phyloP scores from a whole-genome alignment of 78 protist species.

The Parvularia atlantis region DNA sequence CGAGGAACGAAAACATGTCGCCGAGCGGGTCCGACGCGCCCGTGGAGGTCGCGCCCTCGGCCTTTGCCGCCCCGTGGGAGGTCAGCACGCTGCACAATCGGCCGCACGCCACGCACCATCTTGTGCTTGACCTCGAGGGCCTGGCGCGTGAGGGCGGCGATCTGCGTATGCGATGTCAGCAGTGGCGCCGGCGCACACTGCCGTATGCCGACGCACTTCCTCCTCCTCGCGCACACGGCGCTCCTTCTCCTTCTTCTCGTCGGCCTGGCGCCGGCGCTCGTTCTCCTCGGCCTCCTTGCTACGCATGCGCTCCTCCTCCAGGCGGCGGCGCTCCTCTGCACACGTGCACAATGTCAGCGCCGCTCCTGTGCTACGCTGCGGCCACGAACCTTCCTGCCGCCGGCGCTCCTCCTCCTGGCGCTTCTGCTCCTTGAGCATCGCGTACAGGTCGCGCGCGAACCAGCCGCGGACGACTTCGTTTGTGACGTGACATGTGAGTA shows the following conservation, averaged over 20 bases:
- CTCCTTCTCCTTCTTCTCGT: neutral
- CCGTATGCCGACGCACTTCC: too few relatives aligned
- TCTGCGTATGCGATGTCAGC: neutral
- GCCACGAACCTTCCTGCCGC: neutral
- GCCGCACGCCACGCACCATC: too few relatives aligned
- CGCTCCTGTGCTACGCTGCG: too few relatives aligned
- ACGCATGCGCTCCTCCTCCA: neutral
- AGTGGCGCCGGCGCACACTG: neutral
- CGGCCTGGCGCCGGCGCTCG: neutral
- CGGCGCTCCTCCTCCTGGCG: neutral
- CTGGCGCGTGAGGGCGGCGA: neutral
- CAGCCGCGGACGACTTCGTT: too few relatives aligned
- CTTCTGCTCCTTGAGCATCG: neutral
- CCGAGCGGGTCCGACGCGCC: too few relatives aligned
- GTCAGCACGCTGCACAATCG: too few relatives aligned
- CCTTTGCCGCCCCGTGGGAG: too few relatives aligned
- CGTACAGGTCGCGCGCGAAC: conserved; percentile 3
- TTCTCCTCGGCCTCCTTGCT: neutral
- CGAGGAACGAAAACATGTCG: neutral
- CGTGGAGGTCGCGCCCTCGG: neutral
- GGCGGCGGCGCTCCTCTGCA: too few relatives aligned
- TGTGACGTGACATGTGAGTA: too few relatives aligned
- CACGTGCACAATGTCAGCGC: too few relatives aligned
- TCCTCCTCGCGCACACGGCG: too few relatives aligned
- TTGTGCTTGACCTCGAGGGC: neutral